Conservation (phyloP, 2,329 filamentous ascomycete species). For the Zymoseptoria tritici region DNA sequence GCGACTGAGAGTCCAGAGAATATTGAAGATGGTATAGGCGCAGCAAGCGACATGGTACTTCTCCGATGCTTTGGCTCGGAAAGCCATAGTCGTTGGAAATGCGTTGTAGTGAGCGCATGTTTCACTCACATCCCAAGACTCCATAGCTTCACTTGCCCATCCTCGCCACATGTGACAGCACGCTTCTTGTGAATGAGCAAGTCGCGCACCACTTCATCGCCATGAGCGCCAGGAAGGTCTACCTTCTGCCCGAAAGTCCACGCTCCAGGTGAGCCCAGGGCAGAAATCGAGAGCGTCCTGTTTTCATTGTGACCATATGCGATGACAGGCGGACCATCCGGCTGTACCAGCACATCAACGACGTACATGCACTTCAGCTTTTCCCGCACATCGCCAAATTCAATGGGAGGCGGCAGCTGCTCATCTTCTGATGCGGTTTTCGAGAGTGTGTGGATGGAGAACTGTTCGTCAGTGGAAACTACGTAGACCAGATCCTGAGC, state of each 20-base stretch:
- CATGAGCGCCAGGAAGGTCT: constrained; percentile 38
- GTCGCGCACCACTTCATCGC: constrained; percentile 43
- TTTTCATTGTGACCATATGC: constrained; percentile 26
- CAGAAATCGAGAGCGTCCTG: constrained; percentile 22
- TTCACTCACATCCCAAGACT: constrained; percentile 15
- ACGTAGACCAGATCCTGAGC: constrained; percentile 59
- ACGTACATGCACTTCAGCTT: constrained; percentile 66
- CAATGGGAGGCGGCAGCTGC: constrained; percentile 40
- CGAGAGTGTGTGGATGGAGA: constrained; percentile 64
- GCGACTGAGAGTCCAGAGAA: too few relatives aligned
- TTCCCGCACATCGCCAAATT: constrained; percentile 63
- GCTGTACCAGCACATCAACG: constrained; percentile 53
- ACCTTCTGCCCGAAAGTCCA: constrained; percentile 25
- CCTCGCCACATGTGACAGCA: constrained; percentile 43
- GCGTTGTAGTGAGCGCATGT: too few relatives aligned
- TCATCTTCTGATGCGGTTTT: constrained; percentile 54
- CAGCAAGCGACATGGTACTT: too few relatives aligned
- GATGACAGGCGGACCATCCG: constrained; percentile 22
- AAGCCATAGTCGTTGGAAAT: too few relatives aligned
- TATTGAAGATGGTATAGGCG: too few relatives aligned
- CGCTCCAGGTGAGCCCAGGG: constrained; percentile 17
- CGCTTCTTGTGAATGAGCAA: constrained; percentile 32
- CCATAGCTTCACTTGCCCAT: constrained; percentile 41
- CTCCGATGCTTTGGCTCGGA: too few relatives aligned
- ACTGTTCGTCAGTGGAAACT: constrained; percentile 69